A percentile compares a stretch with the other conserved stretches of the same genome.
Evolutionary conservation across 495 filamentous ascomycete species (phyloP).

Genomic region (Talaromyces stipitatus): DNA sequence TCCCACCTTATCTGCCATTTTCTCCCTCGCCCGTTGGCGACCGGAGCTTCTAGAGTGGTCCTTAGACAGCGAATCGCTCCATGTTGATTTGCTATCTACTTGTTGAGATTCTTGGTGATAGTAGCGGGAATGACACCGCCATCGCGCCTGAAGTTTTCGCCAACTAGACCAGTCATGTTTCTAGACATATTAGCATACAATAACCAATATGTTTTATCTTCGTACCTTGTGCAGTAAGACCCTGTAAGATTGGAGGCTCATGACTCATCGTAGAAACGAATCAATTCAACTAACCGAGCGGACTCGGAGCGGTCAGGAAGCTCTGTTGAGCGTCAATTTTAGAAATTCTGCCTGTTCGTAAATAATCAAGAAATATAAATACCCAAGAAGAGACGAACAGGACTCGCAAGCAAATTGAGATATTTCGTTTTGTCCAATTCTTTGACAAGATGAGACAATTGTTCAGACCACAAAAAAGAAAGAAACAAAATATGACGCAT

Average conservation of each 20-base stretch:
- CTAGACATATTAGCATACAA: not conserved
- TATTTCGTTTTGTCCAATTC: not conserved
- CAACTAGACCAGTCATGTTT: not conserved
- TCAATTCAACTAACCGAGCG: conserved; percentile 10
- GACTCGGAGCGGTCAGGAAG: conserved; percentile 32
- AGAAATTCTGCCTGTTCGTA: not conserved
- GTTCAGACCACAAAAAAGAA: not conserved
- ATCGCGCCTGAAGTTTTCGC: not conserved
- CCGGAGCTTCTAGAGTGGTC: not conserved
- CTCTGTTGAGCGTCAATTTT: not conserved
- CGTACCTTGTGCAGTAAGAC: not conserved
- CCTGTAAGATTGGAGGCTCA: conserved; percentile 2
- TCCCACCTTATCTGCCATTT: conserved; percentile 36
- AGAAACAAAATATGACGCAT: conserved; percentile 1
- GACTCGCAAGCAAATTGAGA: too few relatives aligned
- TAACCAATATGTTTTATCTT: not conserved
- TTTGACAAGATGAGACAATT: not conserved
- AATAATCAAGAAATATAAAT: not conserved
- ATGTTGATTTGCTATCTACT: not conserved
- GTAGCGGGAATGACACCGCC: not conserved
- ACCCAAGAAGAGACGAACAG: too few relatives aligned
- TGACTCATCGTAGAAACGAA: conserved; percentile 3
- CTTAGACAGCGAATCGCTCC: not conserved
- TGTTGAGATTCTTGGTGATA: conserved; percentile 2
- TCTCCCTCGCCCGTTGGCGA: conserved; percentile 39